Evolutionary conservation across 106 monocot species (phyloP).

Genomic region (Vanilla planifolia): DNA sequence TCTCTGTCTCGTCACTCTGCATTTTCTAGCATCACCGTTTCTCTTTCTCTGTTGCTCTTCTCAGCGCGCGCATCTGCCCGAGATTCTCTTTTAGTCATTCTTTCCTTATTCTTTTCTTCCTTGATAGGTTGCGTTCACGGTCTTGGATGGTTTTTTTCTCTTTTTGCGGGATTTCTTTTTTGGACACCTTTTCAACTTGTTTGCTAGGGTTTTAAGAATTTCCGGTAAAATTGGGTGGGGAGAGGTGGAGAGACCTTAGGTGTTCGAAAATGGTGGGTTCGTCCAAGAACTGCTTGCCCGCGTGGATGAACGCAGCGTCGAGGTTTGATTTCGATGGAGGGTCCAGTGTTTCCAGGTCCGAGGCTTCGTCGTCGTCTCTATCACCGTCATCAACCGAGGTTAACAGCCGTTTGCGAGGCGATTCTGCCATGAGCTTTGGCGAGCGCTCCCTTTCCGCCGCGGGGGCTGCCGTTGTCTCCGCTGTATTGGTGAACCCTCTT

Average conservation of each 20-base stretch:
- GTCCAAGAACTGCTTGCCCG: slow-evolving; percentile 8
- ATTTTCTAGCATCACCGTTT: no score
- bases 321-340: slow-evolving; percentile 46
- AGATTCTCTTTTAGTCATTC: no score
- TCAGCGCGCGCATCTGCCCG: no score
- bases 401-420: slow-evolving; percentile 10
- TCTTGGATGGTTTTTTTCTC: no score
- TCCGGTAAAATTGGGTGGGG: neutral
- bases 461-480: slow-evolving; percentile 84
- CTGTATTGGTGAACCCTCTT: slow-evolving; percentile 87
- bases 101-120: no score
- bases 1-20: no score
- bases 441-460: slow-evolving; percentile 81
- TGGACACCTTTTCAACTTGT: neutral
- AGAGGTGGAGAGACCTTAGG: neutral
- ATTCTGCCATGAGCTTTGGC: slow-evolving; percentile 44
- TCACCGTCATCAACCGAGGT: slow-evolving; percentile 4
- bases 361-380: slow-evolving; percentile 9
- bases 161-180: neutral
- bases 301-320: slow-evolving; percentile 46
- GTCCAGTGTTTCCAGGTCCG: slow-evolving; percentile 10
- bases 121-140: no score
- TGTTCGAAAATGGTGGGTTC: neutral
- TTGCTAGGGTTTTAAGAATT: neutral
- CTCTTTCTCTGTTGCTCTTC: no score